A percentile compares a stretch with the other conserved stretches of the same genome.
Conservation (phyloP, 2,329 filamentous ascomycete genomes). For the Aspergillus felis region DNA sequence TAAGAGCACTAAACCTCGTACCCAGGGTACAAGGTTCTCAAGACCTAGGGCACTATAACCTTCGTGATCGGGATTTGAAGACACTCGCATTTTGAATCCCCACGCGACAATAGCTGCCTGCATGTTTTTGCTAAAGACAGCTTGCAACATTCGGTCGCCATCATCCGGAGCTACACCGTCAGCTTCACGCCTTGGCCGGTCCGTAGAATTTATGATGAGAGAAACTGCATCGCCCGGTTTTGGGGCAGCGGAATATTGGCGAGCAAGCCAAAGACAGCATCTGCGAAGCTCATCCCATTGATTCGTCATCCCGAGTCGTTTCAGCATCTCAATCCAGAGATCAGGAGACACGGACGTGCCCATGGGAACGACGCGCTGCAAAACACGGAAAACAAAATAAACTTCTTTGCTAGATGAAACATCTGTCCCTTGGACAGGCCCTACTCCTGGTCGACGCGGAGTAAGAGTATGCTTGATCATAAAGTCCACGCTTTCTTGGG, state of each 20-base stretch:
- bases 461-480: slow-evolving; percentile 38
- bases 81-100: slow-evolving; percentile 42
- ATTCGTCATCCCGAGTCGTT: slow-evolving; percentile 56
- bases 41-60: slow-evolving; percentile 17
- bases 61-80: slow-evolving; percentile 14
- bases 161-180: slow-evolving; percentile 1
- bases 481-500: slow-evolving; percentile 41
- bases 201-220: slow-evolving; percentile 6
- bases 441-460: slow-evolving; percentile 23
- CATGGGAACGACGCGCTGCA: slow-evolving; percentile 46
- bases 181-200: background rate
- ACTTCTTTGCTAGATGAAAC: slow-evolving; percentile 36
- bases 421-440: slow-evolving; percentile 21
- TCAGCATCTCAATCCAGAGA: slow-evolving; percentile 57
- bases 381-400: slow-evolving; percentile 44
- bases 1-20: slow-evolving; percentile 38
- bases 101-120: slow-evolving; percentile 49
- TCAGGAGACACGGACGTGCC: slow-evolving; percentile 40
- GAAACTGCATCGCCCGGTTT: slow-evolving; percentile 9
- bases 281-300: slow-evolving; percentile 50
- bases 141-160: slow-evolving; percentile 28
- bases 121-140: slow-evolving; percentile 41
- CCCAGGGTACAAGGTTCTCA: slow-evolving; percentile 33
- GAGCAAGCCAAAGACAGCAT: slow-evolving; percentile 50
- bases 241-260: slow-evolving; percentile 31